Conservation (phyloP, 768 basidiomycete genomes). For the Collybia mongolica region DNA sequence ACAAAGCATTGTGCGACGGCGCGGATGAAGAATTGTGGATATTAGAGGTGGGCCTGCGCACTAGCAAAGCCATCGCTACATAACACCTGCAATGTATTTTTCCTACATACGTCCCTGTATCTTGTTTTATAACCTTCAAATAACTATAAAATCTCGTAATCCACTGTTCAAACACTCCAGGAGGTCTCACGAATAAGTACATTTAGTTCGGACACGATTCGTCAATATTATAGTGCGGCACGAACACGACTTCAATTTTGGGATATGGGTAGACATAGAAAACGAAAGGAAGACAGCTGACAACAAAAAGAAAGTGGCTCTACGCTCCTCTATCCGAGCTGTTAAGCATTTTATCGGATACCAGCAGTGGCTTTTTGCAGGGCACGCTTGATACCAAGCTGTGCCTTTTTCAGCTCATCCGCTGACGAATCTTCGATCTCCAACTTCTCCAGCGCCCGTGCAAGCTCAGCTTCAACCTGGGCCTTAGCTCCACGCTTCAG, state of each 20-base stretch:
- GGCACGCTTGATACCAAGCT: constrained; percentile 93
- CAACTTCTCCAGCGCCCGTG: constrained; percentile 96
- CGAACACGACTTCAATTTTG: constrained; percentile 12
- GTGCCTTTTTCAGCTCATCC: constrained; percentile 95
- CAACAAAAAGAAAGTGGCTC: constrained; percentile 18
- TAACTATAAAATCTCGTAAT: no score
- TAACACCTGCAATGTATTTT: not conserved
- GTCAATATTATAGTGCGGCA: not conserved
- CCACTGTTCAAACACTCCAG: no score
- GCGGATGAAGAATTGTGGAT: constrained; percentile 97
- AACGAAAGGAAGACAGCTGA: constrained; percentile 19
- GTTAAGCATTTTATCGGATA: constrained; percentile 57
- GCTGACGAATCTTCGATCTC: constrained; percentile 94
- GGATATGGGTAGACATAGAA: constrained; percentile 10
- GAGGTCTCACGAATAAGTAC: no score
- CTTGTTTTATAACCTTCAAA: no score
- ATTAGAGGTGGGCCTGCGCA: constrained; percentile 79
- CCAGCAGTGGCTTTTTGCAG: constrained; percentile 97
- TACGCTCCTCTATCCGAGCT: constrained; percentile 11
- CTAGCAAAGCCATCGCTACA: constrained; percentile 60
- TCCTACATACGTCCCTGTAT: not conserved
- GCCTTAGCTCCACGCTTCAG: constrained; percentile 95
- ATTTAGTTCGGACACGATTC: no score
- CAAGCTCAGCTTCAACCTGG: constrained; percentile 96
- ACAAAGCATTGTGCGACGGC: constrained; percentile 94